Evolutionary conservation across 2,329 filamentous ascomycete species (phyloP).

Genomic region (Alternaria incomplexa): DNA sequence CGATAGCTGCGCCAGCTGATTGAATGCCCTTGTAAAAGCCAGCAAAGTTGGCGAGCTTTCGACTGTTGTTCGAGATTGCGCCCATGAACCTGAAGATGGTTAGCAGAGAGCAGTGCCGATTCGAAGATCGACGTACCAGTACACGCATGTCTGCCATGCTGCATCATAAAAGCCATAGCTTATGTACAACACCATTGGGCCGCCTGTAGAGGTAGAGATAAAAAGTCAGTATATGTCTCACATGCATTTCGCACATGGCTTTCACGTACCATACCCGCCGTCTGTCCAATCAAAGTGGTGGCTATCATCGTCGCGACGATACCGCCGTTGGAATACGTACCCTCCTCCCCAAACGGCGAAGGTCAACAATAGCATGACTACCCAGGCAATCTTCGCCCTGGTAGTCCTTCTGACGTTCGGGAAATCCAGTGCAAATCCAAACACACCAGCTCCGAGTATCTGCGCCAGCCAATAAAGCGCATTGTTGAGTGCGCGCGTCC

Average conservation of each 20-base stretch:
- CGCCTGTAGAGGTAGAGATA: conserved; percentile 35
- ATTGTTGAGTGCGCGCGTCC: conserved; percentile 74
- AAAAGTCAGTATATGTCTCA: neutral
- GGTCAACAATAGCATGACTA: conserved; percentile 68
- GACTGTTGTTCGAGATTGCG: conserved; percentile 84
- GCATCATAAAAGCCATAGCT: conserved; percentile 89
- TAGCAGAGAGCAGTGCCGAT: neutral
- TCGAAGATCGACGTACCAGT: conserved; percentile 60
- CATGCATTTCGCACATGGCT: too few species aligned
- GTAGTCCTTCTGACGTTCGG: conserved; percentile 62
- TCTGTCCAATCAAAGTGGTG: conserved; percentile 66
- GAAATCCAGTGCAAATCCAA: conserved; percentile 71
- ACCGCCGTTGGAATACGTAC: conserved; percentile 71
- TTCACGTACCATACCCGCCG: conserved; percentile 58
- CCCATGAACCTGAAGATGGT: conserved; percentile 75
- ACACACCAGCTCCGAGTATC: conserved; percentile 73
- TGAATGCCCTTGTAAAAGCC: conserved; percentile 89
- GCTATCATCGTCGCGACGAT: conserved; percentile 48
- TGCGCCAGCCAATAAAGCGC: conserved; percentile 77
- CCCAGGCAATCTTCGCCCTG: conserved; percentile 68
- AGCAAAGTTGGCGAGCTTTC: conserved; percentile 86
- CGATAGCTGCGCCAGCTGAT: conserved; percentile 78
- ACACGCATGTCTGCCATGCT: conserved; percentile 83
- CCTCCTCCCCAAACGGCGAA: conserved; percentile 81
- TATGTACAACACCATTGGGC: conserved; percentile 84